Base-by-base conservation (phyloP, 805 yeast species). In the Candida cerambycidarum region DNA sequence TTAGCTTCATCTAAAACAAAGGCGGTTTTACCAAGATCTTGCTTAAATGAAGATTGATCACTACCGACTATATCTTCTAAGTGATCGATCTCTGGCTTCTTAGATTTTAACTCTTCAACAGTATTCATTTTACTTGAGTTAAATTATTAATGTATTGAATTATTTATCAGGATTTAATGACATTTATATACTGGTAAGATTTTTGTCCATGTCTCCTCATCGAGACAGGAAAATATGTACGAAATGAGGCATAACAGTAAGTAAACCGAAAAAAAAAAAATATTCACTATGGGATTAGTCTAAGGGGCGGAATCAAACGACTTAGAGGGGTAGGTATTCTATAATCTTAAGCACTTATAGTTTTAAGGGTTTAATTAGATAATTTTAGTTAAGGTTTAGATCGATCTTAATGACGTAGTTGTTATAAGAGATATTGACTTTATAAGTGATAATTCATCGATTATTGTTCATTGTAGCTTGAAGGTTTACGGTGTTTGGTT, bases 1-100 rank as follows among this genome's bases (percentile, higher is more conserved):
- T 47, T 46, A 13, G 61, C 62, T 19, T 44, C 52, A 15, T 47
- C 48, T n/a, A 46, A 21, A 7, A 55, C 39, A 13, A 39, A 35
- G 24, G 43, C 50, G 8, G 45, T 43, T 27, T 40, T 44, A 12
- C 36, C 45, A 8, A 42, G 25, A 18, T 42, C 47, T 36, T 45
- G 42, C 45, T 46, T 43, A 35, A 45, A 42, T 36, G 57, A 47
- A 33, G 54, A 44, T 9, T 40, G 39, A 32, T 48, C 52, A 16
- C 43, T 35, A 15, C 38, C 40, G 15, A 24, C 28, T 18, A 44
- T 47, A 19, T 46, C 52, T 39, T 51, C 55, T 16, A 52, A 32
- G 30, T 51, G 56, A 12, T 35, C 43, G 12, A 49, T 21, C 15
- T 44, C 53, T 12, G 40, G 45, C 31, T 48, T 51, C 18, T 39